A percentile compares a stretch with the other conserved stretches of the same genome.
Evolutionary conservation across 345 rosid species (phyloP).

Genomic region (Boechera stricta): DNA sequence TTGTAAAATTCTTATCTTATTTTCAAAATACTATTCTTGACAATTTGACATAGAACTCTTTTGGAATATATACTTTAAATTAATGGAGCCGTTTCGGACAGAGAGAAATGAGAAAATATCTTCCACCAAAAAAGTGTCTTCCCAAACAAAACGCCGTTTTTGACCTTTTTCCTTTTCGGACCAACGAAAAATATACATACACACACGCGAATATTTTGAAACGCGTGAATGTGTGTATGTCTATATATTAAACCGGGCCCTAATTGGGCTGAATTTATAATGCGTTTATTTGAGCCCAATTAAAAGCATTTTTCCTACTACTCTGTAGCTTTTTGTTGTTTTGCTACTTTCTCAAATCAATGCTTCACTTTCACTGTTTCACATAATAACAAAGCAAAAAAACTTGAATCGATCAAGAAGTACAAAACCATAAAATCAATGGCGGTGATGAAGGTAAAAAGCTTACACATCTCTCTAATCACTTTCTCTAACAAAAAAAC

Average conservation of each 20-base stretch:
- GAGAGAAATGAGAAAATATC: background rate
- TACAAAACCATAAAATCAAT: constrained; percentile 13
- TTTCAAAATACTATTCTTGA: background rate
- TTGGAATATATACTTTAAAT: background rate
- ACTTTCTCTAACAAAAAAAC: background rate
- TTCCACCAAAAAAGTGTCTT: constrained; percentile 8
- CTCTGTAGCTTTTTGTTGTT: background rate
- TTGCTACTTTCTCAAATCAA: background rate
- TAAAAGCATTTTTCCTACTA: background rate
- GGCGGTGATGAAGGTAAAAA: constrained; percentile 18
- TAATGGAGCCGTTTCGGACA: background rate
- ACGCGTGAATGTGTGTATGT: background rate
- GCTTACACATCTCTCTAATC: constrained; percentile 22
- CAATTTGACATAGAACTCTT: too few relatives aligned
- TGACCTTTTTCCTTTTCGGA: constrained; percentile 17
- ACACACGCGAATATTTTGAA: background rate
- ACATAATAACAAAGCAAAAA: background rate
- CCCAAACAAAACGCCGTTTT: constrained; percentile 37
- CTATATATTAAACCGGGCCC: background rate
- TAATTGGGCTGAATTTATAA: background rate
- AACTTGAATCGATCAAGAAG: constrained; percentile 4
- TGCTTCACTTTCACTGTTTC: background rate
- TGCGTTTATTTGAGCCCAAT: background rate
- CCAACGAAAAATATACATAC: constrained; percentile 21
- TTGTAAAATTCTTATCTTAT: background rate